Evolutionary conservation across 176 grass and related monocot species (phyloP), one percentile per base, ranked within the genome.

Genomic region (Miscanthus lutarioriparius): DNA sequence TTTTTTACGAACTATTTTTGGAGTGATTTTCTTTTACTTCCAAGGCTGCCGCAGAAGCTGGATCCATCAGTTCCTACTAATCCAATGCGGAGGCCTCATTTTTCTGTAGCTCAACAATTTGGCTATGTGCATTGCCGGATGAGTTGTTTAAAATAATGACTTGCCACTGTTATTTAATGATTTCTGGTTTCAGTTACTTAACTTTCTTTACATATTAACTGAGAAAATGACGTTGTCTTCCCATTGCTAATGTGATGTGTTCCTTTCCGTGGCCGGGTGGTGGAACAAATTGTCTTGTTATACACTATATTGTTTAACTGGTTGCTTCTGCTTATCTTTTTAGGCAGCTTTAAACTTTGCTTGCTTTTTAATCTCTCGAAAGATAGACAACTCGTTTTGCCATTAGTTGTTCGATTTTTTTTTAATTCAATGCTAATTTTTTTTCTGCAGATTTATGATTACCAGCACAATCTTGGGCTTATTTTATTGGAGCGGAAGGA

Each of bases 401-500:
- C 27, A 26, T 47, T 25, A 28, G 53, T 56, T 75, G 8, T 71
- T 13, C 2, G 25, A 22, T 48, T 70, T 48, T 48, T 70, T 48
- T 83, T 78, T 69, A 26, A 22, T 49, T 73, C 5, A 20, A 13
- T 79, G 58, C 33, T 51, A 54, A 56, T n/a, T 19, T 14, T 80
- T 80, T 84, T 85, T 41, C 22, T 92, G 70, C 84, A 99, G 96
- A 65, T 93, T 6, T 90, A 96, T 80, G 89, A 94, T 14, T 95
- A 89, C 90, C 93, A 99, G 80, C 85, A 99, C 62, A 89, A 96
- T 43, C 87, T 99, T 5, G 96, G 96, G 15, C 86, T 96, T 92
- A 71, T 99, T 67, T 77, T 99, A 72, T 63, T 99, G 68, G 93
- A 99, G 81, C 91, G 38, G 40, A 92, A 89, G 75, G 96, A 96